Base-by-base conservation (phyloP, 75 land plant genomes). In the Larix kaempferi region DNA sequence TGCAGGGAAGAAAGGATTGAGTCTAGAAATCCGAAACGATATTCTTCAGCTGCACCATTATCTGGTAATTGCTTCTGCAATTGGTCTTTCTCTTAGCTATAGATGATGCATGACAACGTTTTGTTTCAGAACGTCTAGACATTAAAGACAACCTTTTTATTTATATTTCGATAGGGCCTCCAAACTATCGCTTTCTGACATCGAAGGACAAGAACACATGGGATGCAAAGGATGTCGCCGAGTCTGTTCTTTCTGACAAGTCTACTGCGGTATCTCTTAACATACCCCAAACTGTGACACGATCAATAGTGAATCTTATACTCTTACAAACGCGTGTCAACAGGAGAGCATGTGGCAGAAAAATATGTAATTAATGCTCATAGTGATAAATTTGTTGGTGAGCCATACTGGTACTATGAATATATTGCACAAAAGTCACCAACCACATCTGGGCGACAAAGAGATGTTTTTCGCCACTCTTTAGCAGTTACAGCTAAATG, bases 91-190 rank as follows among this genome's bases (percentile, higher is more conserved):
- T 39, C 21, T 69, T 69, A 17, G 41, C 8, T 39, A 69, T 88
- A 94, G 96, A 94, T 77, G 92, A 94, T 94, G 96, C 89, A 59
- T 85, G 94, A 13, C 91, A 92, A 56, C 87, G 96, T 16, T 91
- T 94, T 79, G 94, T 94, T 8, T 94, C 96, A 62, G 96, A 94
- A 82, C 92, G 94, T 60, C 89, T 94, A 80, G 96, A 94, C 84
- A 64, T 94, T 57, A 85, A 89, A 66, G 83, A 92, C 71, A 94
- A 94, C 76, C 73, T 94, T n/a, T 90, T 94, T 71, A 83, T 94
- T 65, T 89, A 94, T 61, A 92, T 94, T 79, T 82, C 94, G 96
- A 90, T 94, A 56, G 96, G 94, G 69, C 96, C 96, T 71, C 94
- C 92, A 13, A 94, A 92, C 83, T 37, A 69, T 57, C 58, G 77